Percentiles rank a stretch among this genome's conserved stretches.
Evolutionary conservation across 108 stramenopile species (phyloP).

Genomic region (Cyclotella cryptica): DNA sequence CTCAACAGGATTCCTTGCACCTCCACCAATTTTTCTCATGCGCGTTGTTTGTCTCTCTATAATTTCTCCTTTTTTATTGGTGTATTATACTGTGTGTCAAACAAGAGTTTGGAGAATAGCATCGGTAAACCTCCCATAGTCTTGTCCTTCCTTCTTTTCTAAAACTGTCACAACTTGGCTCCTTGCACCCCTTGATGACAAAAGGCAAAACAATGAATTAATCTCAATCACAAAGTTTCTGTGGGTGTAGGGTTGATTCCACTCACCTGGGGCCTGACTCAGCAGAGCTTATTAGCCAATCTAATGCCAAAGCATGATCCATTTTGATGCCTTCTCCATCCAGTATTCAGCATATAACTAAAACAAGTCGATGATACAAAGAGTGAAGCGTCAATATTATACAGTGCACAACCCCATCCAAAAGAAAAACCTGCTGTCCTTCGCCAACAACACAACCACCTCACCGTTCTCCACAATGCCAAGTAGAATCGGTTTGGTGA

Average conservation of each 20-base stretch:
- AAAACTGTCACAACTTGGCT: constrained; percentile 63
- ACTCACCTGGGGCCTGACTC: no score
- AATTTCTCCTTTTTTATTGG: constrained; percentile 30
- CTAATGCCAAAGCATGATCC: constrained; percentile 61
- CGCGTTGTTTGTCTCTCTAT: constrained; percentile 21
- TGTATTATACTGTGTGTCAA: constrained; percentile 34
- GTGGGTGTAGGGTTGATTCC: no score
- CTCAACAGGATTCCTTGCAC: constrained; percentile 47
- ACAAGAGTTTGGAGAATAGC: constrained; percentile 47
- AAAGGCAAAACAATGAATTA: neutral
- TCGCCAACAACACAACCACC: constrained; percentile 45
- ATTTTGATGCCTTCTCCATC: constrained; percentile 60
- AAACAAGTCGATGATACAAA: neutral
- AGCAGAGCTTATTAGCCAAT: no score
- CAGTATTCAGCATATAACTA: constrained; percentile 67
- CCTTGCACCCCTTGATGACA: constrained; percentile 56
- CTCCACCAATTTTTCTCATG: constrained; percentile 51
- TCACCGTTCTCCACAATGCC: constrained; percentile 58
- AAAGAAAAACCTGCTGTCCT: no score
- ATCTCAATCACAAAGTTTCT: neutral
- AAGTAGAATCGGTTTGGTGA: no score
- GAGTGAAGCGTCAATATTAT: neutral
- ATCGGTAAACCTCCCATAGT: no score
- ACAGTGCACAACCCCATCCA: neutral
- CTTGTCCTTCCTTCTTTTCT: no score